Conservation (phyloP, 164 flowering plant genomes). For the Platanus orientalis region DNA sequence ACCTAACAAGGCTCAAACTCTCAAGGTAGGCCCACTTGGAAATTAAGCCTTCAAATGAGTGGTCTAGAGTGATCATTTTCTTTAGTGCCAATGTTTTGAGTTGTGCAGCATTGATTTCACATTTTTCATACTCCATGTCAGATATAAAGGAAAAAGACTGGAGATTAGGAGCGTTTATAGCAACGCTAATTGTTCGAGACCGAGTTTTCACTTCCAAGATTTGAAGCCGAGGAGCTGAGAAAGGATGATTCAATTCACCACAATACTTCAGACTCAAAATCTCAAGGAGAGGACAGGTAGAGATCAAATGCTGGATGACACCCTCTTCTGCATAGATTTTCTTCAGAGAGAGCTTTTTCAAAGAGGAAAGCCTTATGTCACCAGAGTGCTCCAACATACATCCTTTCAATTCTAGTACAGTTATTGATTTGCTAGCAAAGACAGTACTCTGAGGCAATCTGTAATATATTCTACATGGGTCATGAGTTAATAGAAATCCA, state of each 20-base stretch:
- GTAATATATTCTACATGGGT: no score
- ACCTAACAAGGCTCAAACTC: no score
- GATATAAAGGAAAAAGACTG: not conserved
- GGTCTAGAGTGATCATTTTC: not conserved
- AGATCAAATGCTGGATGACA: not conserved
- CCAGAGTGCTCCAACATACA: not conserved
- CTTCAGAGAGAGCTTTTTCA: not conserved
- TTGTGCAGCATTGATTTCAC: not conserved
- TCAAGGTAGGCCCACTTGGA: not conserved
- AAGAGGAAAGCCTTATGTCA: not conserved
- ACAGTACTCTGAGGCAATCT: not conserved
- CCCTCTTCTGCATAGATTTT: not conserved
- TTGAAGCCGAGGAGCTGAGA: not conserved
- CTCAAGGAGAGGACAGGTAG: not conserved
- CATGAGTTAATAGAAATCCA: no score
- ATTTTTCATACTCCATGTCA: not conserved
- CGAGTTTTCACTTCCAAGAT: not conserved
- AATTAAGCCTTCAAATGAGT: not conserved
- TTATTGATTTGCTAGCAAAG: not conserved
- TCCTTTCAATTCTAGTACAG: not conserved
- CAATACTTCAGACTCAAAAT: not conserved
- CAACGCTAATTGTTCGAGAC: not conserved
- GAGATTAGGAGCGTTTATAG: not conserved
- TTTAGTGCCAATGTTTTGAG: not conserved
- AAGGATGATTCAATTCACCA: not conserved